Conservation (phyloP, 345 rosid species). For the Citrus unshiu region DNA sequence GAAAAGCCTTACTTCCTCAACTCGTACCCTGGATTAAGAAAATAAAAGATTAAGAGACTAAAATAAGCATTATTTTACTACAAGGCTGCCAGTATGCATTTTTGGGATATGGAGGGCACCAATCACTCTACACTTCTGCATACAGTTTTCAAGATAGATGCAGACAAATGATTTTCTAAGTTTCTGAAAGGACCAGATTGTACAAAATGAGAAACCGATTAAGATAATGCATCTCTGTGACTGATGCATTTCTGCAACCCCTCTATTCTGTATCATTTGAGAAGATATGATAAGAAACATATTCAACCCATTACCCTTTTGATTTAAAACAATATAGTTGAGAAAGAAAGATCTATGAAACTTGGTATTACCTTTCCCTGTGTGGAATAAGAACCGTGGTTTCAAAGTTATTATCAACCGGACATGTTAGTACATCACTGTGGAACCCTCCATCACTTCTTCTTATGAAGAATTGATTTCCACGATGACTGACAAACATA, state of each 20-base stretch:
- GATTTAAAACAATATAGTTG: not conserved
- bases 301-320: not conserved
- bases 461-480: constrained; percentile 72
- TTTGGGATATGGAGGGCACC: not conserved
- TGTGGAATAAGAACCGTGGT: constrained; percentile 71
- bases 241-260: not conserved
- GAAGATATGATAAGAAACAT: not conserved
- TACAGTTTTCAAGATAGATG: not conserved
- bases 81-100: not conserved
- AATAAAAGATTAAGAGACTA: not conserved
- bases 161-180: not conserved
- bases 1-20: constrained; percentile 72
- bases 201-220: not conserved
- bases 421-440: constrained; percentile 74
- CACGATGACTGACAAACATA: constrained; percentile 70
- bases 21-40: constrained; percentile 53
- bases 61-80: constrained; percentile 3
- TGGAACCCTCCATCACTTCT: constrained; percentile 68
- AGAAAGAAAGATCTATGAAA: not conserved
- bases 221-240: not conserved
- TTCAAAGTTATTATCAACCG: constrained; percentile 51
- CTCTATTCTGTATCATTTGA: not conserved
- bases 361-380: constrained; percentile 58
- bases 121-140: not conserved
- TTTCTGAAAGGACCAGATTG: not conserved